Conservation (phyloP, 495 filamentous ascomycete species). For the Lepraria neglecta region DNA sequence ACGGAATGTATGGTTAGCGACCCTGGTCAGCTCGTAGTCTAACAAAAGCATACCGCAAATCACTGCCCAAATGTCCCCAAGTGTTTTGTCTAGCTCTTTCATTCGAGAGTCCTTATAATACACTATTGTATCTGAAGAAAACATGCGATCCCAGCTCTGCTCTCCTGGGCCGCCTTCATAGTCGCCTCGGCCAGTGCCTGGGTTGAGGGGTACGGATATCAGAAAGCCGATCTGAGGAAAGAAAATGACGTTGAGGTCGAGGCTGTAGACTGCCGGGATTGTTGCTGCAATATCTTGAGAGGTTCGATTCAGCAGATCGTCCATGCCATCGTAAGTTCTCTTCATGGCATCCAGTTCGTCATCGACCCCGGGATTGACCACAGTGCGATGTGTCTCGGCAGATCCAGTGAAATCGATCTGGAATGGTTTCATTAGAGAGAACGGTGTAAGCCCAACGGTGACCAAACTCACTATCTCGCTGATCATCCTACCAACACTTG, state of each 20-base stretch:
- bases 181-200: conserved; percentile 51
- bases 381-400: conserved; percentile 62
- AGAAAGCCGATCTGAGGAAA: conserved; percentile 91
- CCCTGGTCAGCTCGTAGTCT: conserved; percentile 4
- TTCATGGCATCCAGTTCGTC: conserved; percentile 72
- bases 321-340: conserved; percentile 67
- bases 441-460: background rate
- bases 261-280: conserved; percentile 55
- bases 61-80: conserved; percentile 77
- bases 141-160: conserved; percentile 70
- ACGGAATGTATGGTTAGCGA: background rate
- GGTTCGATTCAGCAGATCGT: conserved; percentile 60
- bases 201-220: conserved; percentile 63
- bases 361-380: conserved; percentile 67
- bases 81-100: conserved; percentile 71
- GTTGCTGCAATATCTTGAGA: conserved; percentile 54
- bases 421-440: background rate
- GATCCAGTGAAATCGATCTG: conserved; percentile 79
- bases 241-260: conserved; percentile 72
- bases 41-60: conserved; percentile 62
- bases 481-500: conserved; percentile 22
- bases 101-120: conserved; percentile 89
- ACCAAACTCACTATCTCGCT: conserved; percentile 21
- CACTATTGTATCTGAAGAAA: conserved; percentile 60
- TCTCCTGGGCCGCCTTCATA: conserved; percentile 57